A percentile compares a stretch with the other conserved stretches of the same genome.
These are phyloP conservation scores for Aspergillus fumigatiaffinis DNA, from an alignment of 2,329 filamentous ascomycete genomes.

Conservation along the genomic window DNA sequence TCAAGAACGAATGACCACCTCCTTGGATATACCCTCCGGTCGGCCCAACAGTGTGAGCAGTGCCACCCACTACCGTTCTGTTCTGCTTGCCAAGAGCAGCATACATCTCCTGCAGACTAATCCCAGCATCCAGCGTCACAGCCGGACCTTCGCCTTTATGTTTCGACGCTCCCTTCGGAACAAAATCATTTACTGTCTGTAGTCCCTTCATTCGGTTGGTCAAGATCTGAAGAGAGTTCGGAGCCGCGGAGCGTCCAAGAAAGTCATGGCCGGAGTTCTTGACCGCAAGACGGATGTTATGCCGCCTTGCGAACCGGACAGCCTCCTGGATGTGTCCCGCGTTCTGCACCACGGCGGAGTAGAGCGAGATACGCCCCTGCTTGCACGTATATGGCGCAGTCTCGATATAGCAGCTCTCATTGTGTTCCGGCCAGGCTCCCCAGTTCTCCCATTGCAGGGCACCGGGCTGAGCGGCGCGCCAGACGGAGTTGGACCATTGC, in stretches of 20 bases:
- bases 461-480: slow-evolving; percentile 35
- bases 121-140: slow-evolving; percentile 8
- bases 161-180: not conserved
- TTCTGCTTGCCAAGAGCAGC: not conserved
- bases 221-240: slow-evolving; percentile 28
- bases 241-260: slow-evolving; percentile 22
- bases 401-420: slow-evolving; percentile 37
- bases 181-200: slow-evolving; percentile 3
- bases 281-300: slow-evolving; percentile 22
- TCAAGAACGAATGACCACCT: slow-evolving; percentile 43
- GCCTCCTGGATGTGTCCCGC: slow-evolving; percentile 34
- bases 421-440: slow-evolving; percentile 35
- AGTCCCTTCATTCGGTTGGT: slow-evolving; percentile 15
- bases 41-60: slow-evolving; percentile 14
- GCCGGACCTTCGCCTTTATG: not conserved
- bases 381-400: slow-evolving; percentile 21
- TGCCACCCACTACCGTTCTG: slow-evolving; percentile 5
- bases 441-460: slow-evolving; percentile 39
- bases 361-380: slow-evolving; percentile 37
- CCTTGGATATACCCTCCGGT: slow-evolving; percentile 38
- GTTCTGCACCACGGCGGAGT: slow-evolving; percentile 32
- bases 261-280: slow-evolving; percentile 33
- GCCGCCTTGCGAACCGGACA: slow-evolving; percentile 32
- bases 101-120: slow-evolving; percentile 6
- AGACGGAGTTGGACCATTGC: slow-evolving; percentile 26